A percentile compares a stretch with the other conserved stretches of the same genome.
Evolutionary conservation across 179 eudicot genomes (phyloP).

Genomic region (Beta macrorhiza): DNA sequence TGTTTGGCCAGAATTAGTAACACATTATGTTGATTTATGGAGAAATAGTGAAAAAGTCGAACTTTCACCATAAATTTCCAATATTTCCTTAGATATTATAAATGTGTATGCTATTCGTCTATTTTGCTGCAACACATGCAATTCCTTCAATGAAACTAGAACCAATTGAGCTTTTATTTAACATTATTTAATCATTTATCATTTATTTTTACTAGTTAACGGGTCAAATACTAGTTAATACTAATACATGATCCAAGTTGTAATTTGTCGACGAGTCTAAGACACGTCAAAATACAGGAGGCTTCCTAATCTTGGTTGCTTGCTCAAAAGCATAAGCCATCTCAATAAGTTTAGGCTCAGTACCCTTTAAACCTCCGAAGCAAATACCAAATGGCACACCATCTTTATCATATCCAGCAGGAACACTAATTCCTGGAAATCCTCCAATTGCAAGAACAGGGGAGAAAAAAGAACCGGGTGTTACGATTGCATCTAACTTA

Average conservation of each 20-base stretch:
- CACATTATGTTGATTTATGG: no score
- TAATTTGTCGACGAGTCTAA: neutral
- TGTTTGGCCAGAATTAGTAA: no score
- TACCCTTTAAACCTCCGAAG: conserved; percentile 48
- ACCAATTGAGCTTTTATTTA: no score
- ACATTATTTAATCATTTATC: no score
- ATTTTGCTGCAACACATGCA: no score
- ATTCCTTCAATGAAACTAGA: no score
- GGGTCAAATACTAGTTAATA: neutral
- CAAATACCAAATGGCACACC: conserved; percentile 52
- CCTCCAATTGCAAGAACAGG: conserved; percentile 43
- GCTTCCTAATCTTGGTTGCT: conserved; percentile 45
- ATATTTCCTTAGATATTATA: no score
- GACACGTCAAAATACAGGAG: conserved; percentile 26
- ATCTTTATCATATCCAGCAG: conserved; percentile 31
- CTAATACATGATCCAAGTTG: neutral
- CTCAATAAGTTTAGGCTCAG: conserved; percentile 46
- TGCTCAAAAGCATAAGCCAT: conserved; percentile 56
- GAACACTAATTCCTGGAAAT: conserved; percentile 42
- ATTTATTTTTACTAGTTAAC: no score
- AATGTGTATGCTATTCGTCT: no score
- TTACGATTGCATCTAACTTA: conserved; percentile 35
- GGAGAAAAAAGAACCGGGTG: conserved; percentile 19
- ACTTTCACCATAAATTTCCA: no score
- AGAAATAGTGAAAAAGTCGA: no score